phyloP scores from a whole-genome alignment of 495 filamentous ascomycete genomes.

The Recurvomyces mirabilis region DNA sequence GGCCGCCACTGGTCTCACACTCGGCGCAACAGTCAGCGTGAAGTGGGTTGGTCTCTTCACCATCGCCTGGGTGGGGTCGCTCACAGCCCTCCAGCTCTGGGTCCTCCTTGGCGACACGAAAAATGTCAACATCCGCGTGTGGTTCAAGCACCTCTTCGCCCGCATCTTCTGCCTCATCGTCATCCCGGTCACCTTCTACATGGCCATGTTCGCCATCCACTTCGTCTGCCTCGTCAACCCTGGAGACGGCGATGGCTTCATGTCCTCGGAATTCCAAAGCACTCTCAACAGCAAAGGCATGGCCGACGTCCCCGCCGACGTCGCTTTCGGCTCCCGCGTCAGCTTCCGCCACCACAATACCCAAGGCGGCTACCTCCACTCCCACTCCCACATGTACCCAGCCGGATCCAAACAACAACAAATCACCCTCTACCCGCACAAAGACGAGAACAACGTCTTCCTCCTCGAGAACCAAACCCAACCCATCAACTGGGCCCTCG shows the following conservation, averaged over 20 bases:
- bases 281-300: slow-evolving; percentile 93
- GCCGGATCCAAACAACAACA: slow-evolving; percentile 96
- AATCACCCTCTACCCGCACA: slow-evolving; percentile 95
- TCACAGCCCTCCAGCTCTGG: slow-evolving; percentile 90
- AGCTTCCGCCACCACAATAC: slow-evolving; percentile 88
- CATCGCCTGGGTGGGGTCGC: slow-evolving; percentile 90
- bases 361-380: slow-evolving; percentile 94
- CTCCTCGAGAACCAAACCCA: slow-evolving; percentile 91
- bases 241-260: slow-evolving; percentile 95
- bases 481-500: slow-evolving; percentile 18
- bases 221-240: slow-evolving; percentile 88
- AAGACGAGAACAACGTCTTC: slow-evolving; percentile 96
- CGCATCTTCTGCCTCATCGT: slow-evolving; percentile 85
- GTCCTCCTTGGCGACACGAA: slow-evolving; percentile 79
- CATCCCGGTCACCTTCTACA: slow-evolving; percentile 81
- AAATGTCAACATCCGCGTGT: slow-evolving; percentile 71
- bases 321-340: slow-evolving; percentile 77
- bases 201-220: slow-evolving; percentile 92
- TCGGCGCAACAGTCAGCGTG: slow-evolving; percentile 87
- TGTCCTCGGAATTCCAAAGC: slow-evolving; percentile 98
- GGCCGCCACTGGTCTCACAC: slow-evolving; percentile 66
- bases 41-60: slow-evolving; percentile 99
- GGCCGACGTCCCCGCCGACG: slow-evolving; percentile 87
- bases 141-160: slow-evolving; percentile 91
- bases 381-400: slow-evolving; percentile 94